Evolutionary conservation across 2,329 filamentous ascomycete species (phyloP).

Genomic region (Colletotrichum kahawae): DNA sequence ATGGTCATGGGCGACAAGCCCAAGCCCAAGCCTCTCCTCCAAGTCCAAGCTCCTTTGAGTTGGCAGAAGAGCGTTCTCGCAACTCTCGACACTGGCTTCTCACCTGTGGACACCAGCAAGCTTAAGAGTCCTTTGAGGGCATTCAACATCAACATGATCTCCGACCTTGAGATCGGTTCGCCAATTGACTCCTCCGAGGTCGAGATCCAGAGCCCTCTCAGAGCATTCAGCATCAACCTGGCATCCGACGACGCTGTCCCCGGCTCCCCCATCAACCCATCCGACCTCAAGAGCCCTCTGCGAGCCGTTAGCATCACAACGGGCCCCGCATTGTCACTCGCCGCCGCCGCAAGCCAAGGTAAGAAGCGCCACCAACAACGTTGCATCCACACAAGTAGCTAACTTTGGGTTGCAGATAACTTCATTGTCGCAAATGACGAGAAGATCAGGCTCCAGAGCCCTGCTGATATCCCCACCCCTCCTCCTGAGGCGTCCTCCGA

Average conservation of each 20-base stretch:
- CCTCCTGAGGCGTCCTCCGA: conserved; percentile 2
- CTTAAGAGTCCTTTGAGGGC: conserved; percentile 11
- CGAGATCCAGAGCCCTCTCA: conserved; percentile 1
- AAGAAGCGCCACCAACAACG: neutral
- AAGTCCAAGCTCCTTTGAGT: neutral
- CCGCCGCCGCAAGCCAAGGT: neutral
- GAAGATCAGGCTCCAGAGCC: neutral
- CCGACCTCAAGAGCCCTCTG: neutral
- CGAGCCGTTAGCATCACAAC: neutral
- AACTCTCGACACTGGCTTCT: conserved; percentile 9
- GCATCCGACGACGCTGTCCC: neutral
- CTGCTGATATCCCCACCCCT: conserved; percentile 1
- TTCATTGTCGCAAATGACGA: neutral
- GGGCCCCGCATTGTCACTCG: neutral
- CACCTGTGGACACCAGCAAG: neutral
- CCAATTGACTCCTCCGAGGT: conserved; percentile 14
- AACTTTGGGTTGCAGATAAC: neutral
- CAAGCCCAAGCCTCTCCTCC: neutral
- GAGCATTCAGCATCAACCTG: conserved; percentile 7
- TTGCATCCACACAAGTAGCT: neutral
- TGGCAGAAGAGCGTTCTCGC: neutral
- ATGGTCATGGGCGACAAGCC: neutral
- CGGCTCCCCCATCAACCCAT: neutral
- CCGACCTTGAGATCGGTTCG: conserved; percentile 15
- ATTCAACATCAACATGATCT: neutral